Evolutionary conservation across 352 stramenopile genomes (phyloP), one percentile per base, ranked within the genome.

Genomic region (Globisporangium polare): DNA sequence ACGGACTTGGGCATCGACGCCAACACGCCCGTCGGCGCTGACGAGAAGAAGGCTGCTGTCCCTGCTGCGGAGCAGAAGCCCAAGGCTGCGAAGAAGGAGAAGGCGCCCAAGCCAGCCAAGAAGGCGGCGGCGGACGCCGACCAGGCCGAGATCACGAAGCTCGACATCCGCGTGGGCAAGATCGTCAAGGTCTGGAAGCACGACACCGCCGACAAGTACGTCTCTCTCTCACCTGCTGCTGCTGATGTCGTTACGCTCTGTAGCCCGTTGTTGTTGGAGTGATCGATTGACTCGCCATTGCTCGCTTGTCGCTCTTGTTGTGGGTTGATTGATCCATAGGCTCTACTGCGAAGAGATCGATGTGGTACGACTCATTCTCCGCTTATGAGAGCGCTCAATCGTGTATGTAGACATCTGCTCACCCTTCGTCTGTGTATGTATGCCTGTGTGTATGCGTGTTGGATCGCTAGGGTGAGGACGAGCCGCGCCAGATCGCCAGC

Each of bases 111-210:
- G 50, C 55, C 78, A 57, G 67, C 70, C 45, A 84, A 83, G 63
- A 77, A 76, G 57, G 63, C 72, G 2, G 33, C 61, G 10, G 71
- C 73, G 22, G 77, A 69, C 64, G 65, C 72, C 10, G 82, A 89
- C 45, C 84, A 95, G 66, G 72, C 85, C 1, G 86, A 95, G 65
- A 94, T 97, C 74, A 94, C 89, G 60, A 97, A 97, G 71, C 76
- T 97, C 31, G 88, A 97, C 74, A 96, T 97, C 62, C 88, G 89
- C 58, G 90, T 97, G 37, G 90, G 90, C 29, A 78, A 93, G 61
- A 96, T 97, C 71, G 75, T 93, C 61, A 96, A 97, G 62, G 88
- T 94, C 47, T 97, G 89, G 89, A 95, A 95, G 71, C 90, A 97
- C 72, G 86, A 95, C 52, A 92, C 80, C 7, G 88, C 86, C 26